Percentiles rank a stretch among this genome's conserved stretches.
Evolutionary conservation across 768 basidiomycete species (phyloP).

Genomic region (Amanita rubescens): DNA sequence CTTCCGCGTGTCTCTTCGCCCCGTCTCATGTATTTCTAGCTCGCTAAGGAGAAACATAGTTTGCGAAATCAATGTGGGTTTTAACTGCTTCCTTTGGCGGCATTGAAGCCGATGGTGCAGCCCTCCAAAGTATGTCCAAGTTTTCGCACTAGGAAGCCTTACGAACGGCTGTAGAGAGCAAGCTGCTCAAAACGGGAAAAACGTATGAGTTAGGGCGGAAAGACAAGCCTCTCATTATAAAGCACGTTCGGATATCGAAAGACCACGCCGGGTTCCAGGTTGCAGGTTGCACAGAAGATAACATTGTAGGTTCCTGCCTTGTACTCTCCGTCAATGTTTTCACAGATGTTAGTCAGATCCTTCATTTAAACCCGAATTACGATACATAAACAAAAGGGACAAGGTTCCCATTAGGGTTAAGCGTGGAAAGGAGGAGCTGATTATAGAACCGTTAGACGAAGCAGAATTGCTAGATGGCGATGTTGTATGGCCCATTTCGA

Average conservation of each 20-base stretch:
- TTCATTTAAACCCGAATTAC: slow-evolving; percentile 37
- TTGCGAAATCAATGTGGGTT: slow-evolving; percentile 42
- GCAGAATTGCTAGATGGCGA: slow-evolving; percentile 41
- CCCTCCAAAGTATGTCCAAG: slow-evolving; percentile 31
- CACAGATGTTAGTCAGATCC: slow-evolving; percentile 42
- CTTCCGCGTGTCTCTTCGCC: no score
- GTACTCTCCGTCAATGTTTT: slow-evolving; percentile 4
- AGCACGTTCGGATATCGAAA: slow-evolving; percentile 58
- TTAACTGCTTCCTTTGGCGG: slow-evolving; percentile 49
- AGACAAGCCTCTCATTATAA: slow-evolving; percentile 41
- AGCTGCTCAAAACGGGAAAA: slow-evolving; percentile 55
- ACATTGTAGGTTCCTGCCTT: slow-evolving; percentile 39
- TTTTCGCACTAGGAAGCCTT: neutral
- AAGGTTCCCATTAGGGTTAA: slow-evolving; percentile 34
- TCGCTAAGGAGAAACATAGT: neutral
- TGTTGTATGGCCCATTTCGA: slow-evolving; percentile 1
- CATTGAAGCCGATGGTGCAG: slow-evolving; percentile 24
- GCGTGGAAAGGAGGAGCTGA: slow-evolving; percentile 26
- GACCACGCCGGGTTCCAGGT: slow-evolving; percentile 54
- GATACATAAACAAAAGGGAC: slow-evolving; percentile 39
- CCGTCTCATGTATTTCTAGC: neutral
- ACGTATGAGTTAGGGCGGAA: slow-evolving; percentile 54
- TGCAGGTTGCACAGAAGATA: slow-evolving; percentile 39
- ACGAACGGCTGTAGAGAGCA: slow-evolving; percentile 24
- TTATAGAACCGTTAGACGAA: slow-evolving; percentile 30